phyloP scores from a whole-genome alignment of 2,329 filamentous ascomycete genomes.

The Colletotrichum phormii region DNA sequence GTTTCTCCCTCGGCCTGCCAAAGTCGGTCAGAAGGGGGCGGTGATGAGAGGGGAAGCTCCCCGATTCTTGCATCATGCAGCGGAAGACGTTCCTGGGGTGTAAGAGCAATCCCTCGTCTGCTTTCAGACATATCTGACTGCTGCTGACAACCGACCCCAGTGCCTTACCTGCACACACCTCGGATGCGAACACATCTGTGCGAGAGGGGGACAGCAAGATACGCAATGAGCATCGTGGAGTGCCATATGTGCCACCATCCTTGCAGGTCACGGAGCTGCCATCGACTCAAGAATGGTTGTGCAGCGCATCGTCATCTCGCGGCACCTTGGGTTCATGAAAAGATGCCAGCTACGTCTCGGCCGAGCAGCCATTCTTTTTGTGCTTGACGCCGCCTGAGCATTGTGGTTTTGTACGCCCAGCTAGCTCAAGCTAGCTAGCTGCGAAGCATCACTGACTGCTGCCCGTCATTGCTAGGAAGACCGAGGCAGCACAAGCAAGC shows the following conservation, averaged over 20 bases:
- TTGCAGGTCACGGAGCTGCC: slow-evolving; percentile 21
- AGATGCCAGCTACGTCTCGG: slow-evolving; percentile 21
- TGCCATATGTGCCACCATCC: slow-evolving; percentile 18
- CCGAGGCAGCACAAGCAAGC: slow-evolving; percentile 19
- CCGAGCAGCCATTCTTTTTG: slow-evolving; percentile 22
- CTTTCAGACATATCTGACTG: slow-evolving; percentile 32
- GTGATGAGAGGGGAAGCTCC: slow-evolving; percentile 18
- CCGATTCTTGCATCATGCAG: slow-evolving; percentile 29
- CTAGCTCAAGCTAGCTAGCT: slow-evolving; percentile 2
- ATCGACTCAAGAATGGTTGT: slow-evolving; percentile 25
- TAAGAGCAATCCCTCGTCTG: slow-evolving; percentile 5
- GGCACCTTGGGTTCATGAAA: slow-evolving; percentile 9
- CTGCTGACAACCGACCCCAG: slow-evolving; percentile 14
- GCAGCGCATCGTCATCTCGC: slow-evolving; percentile 30
- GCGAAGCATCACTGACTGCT: slow-evolving; percentile 26
- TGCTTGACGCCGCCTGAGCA: not conserved
- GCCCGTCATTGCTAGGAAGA: slow-evolving; percentile 23
- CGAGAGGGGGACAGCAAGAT: slow-evolving; percentile 14
- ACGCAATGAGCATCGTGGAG: slow-evolving; percentile 23
- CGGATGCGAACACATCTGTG: slow-evolving; percentile 14
- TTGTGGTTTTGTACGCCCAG: slow-evolving; percentile 5
- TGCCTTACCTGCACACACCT: slow-evolving; percentile 10
- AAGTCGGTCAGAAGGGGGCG: slow-evolving; percentile 30
- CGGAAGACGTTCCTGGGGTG: not conserved
- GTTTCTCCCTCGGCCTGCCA: slow-evolving; percentile 7